A percentile compares a stretch with the other conserved stretches of the same genome.
Evolutionary conservation across 495 filamentous ascomycete species (phyloP).

Genomic region (Neurospora sp.): DNA sequence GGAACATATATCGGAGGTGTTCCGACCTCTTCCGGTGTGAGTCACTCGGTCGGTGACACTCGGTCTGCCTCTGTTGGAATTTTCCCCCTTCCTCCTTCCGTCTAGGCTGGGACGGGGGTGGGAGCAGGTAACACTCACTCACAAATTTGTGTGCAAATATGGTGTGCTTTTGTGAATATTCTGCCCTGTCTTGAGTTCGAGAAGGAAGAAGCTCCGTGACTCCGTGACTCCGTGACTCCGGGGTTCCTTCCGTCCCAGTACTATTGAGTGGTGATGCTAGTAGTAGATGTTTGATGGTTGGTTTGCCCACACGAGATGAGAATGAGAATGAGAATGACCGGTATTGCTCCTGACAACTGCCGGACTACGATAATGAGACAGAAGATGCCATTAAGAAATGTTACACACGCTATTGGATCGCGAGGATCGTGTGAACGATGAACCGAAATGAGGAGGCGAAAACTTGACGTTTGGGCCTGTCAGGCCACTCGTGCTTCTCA

Average conservation of each 20-base stretch:
- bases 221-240: neutral
- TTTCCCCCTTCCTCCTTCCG: neutral
- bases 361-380: neutral
- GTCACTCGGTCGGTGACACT: neutral
- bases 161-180: neutral
- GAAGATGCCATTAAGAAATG: neutral
- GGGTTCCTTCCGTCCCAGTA: neutral
- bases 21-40: neutral
- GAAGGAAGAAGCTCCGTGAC: neutral
- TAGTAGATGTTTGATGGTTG: neutral
- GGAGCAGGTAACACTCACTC: neutral
- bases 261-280: no score
- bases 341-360: neutral
- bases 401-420: neutral
- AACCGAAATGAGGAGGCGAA: neutral
- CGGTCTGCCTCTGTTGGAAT: neutral
- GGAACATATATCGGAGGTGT: neutral
- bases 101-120: no score
- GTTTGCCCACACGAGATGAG: neutral
- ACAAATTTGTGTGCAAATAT: neutral
- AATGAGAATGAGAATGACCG: neutral
- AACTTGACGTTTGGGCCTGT: neutral
- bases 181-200: neutral
- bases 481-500: neutral
- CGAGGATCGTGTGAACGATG: neutral